Evolutionary conservation across 495 filamentous ascomycete genomes (phyloP).

Genomic region (Penicillium lividum): DNA sequence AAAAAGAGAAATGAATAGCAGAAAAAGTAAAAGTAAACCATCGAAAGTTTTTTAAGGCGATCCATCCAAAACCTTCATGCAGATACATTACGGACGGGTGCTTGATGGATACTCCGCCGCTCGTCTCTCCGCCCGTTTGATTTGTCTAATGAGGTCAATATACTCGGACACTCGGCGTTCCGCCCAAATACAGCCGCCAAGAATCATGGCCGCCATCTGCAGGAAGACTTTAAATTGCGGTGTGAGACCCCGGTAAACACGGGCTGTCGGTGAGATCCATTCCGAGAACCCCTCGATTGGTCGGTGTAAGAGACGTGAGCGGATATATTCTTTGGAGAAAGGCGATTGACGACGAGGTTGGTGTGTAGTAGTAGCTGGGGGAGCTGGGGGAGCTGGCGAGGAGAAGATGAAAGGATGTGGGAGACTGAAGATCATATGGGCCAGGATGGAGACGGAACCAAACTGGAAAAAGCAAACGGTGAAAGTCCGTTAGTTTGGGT

Average conservation of each 20-base stretch:
- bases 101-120: slow-evolving; percentile 56
- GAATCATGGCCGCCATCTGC: slow-evolving; percentile 84
- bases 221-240: slow-evolving; percentile 91
- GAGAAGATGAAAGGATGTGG: slow-evolving; percentile 50
- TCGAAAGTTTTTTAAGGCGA: neutral
- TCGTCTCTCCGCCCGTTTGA: slow-evolving; percentile 62
- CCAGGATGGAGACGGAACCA: slow-evolving; percentile 49
- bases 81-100: slow-evolving; percentile 16
- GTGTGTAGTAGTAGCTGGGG: slow-evolving; percentile 4
- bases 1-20: neutral
- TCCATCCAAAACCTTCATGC: neutral
- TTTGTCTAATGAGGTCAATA: slow-evolving; percentile 50
- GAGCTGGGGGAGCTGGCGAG: slow-evolving; percentile 20
- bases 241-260: slow-evolving; percentile 79
- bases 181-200: slow-evolving; percentile 82
- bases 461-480: slow-evolving; percentile 28
- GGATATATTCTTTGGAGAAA: slow-evolving; percentile 40
- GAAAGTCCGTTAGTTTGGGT: neutral
- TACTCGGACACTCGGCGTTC: slow-evolving; percentile 74
- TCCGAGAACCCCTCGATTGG: slow-evolving; percentile 47
- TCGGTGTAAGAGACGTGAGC: slow-evolving; percentile 43
- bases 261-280: slow-evolving; percentile 53
- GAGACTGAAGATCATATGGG: slow-evolving; percentile 49
- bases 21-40: neutral
- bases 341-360: slow-evolving; percentile 23